Percentiles rank a stretch among this genome's conserved stretches.
Evolutionary conservation across 805 yeast species (phyloP).

Genomic region (Starmera dryadoides): DNA sequence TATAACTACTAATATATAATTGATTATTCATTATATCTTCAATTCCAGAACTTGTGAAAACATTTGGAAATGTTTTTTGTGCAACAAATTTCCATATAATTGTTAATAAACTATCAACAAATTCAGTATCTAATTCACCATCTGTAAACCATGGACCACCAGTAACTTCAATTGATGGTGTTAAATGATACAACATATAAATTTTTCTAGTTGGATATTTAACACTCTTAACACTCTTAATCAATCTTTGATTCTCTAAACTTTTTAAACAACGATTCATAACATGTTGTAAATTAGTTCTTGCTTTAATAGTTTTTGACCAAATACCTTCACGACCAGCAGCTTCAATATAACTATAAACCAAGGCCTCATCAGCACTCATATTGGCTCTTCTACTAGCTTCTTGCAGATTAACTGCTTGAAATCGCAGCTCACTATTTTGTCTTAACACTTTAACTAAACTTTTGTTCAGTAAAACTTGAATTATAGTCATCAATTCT

Average conservation of each 20-base stretch:
- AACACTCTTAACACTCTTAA: constrained; percentile 86
- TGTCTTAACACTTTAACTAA: constrained; percentile 63
- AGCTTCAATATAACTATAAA: constrained; percentile 86
- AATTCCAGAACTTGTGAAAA: constrained; percentile 38
- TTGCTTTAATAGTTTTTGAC: constrained; percentile 86
- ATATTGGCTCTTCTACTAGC: constrained; percentile 73
- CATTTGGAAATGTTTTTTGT: constrained; percentile 66
- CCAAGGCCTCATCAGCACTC: constrained; percentile 84
- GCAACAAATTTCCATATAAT: constrained; percentile 87
- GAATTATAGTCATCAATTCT: constrained; percentile 41
- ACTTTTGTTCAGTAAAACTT: constrained; percentile 47
- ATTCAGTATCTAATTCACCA: constrained; percentile 88
- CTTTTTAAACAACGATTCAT: constrained; percentile 76
- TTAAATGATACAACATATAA: constrained; percentile 88
- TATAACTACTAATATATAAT: constrained; percentile 49
- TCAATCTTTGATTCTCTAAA: constrained; percentile 71
- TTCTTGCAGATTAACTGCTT: constrained; percentile 64
- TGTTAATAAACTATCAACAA: constrained; percentile 74
- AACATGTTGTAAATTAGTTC: constrained; percentile 85
- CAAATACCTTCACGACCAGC: constrained; percentile 94
- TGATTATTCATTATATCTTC: constrained; percentile 21
- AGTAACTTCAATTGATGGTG: constrained; percentile 91
- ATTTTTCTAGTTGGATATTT: constrained; percentile 92
- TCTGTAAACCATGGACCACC: constrained; percentile 99
- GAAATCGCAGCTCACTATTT: constrained; percentile 64